Base-by-base conservation (phyloP, 192 early-diverging fungal genomes). In the Entomortierella parvispora region DNA sequence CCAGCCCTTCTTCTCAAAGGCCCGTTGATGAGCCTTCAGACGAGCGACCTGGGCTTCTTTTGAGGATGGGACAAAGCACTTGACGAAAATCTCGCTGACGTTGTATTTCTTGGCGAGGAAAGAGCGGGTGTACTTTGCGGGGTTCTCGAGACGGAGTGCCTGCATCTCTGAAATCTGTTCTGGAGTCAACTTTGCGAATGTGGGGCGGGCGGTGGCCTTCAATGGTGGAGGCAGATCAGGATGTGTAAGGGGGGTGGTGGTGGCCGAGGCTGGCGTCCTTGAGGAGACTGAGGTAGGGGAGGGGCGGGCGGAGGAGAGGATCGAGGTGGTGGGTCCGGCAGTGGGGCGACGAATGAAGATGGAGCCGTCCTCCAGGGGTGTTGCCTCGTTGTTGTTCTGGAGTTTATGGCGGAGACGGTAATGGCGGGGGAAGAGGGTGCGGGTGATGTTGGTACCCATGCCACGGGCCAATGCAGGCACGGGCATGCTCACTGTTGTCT, bases 31-130 rank as follows among this genome's bases (percentile, higher is more conserved):
- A 44, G 72, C 57, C 53, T 56, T 61, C 45, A 68, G 60, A 32
- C 72, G 65, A 49, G 72, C 57, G 11, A 56, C n/a, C 52, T 76
- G 72, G 12, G 62, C 65, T 40, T 76, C 53, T 58, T 76, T 76
- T 67, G 72, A 76, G 22, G 65, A 58, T 1, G 72, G 72, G 14
- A 76, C 40, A n/a, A 48, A 76, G 47, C 64, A 68, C 59, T 76
- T 76, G 64, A 76, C 65, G 48, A 76, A 76, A 58, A 76, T 48
- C 20, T 76, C 65, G 12, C 72, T 76, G 65, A 76, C 72, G 43
- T 76, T 76, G 47, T 76, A 76, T 37, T 67, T 68, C 65, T 76
- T 76, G 72, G 72, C 72, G 29, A 76, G 37, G 34, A 55, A 60
- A 8, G 72, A 67, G 4, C 72, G 72, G 5, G 72, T 76, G 65